phyloP scores from a whole-genome alignment of 164 flowering plant genomes.

The Aristolochia contorta region DNA sequence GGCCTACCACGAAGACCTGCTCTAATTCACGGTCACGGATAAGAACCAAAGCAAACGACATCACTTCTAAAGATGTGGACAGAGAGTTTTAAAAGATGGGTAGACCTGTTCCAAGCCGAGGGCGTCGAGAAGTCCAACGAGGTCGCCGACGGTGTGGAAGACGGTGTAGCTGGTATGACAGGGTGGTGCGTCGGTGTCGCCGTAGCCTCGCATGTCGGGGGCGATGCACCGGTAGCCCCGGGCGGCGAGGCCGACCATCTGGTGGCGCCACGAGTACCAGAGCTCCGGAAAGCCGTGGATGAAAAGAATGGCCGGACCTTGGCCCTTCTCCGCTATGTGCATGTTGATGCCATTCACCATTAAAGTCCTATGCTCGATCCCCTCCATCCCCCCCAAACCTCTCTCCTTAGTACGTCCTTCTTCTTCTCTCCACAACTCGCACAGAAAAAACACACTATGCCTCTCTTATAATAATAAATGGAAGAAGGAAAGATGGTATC shows the following conservation, averaged over 20 bases:
- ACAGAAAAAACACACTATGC: no score
- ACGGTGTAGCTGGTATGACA: slow-evolving; percentile 27
- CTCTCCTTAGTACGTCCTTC: no score
- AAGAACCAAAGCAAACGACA: not conserved
- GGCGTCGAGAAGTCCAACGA: slow-evolving; percentile 46
- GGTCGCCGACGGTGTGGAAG: slow-evolving; percentile 52
- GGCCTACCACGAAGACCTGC: slow-evolving; percentile 71
- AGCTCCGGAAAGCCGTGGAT: slow-evolving; percentile 35
- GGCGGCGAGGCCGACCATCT: slow-evolving; percentile 22
- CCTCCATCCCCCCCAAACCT: slow-evolving; percentile 3
- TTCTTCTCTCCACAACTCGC: no score
- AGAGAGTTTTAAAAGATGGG: not conserved
- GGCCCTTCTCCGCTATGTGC: slow-evolving; percentile 30
- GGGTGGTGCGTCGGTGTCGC: slow-evolving; percentile 42
- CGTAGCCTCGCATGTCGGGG: slow-evolving; percentile 36
- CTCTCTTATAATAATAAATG: no score
- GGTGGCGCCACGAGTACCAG: slow-evolving; percentile 43
- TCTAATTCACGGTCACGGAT: not conserved
- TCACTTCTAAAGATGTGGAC: no score
- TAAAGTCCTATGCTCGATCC: slow-evolving; percentile 8
- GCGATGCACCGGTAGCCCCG: slow-evolving; percentile 37
- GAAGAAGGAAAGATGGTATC: no score
- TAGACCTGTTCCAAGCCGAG: slow-evolving; percentile 43
- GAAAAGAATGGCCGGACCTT: slow-evolving; percentile 25
- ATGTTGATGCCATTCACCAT: slow-evolving; percentile 33